Evolutionary conservation across 2,329 filamentous ascomycete genomes (phyloP).

Genomic region (Diaporthe ilicicola): DNA sequence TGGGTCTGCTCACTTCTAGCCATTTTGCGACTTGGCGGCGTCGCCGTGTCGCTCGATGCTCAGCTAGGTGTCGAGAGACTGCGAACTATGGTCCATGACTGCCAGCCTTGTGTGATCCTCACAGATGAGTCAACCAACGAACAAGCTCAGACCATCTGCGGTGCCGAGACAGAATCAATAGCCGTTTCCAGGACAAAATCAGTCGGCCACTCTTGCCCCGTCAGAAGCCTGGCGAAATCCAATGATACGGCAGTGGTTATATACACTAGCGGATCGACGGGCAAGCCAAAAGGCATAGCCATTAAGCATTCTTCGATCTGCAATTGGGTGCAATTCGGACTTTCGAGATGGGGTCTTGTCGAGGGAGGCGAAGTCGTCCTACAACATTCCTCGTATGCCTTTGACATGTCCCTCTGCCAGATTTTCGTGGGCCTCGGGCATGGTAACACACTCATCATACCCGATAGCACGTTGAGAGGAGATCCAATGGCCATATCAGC

Average conservation of each 20-base stretch:
- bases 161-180: neutral
- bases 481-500: slow-evolving; percentile 44
- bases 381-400: slow-evolving; percentile 46
- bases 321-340: slow-evolving; percentile 35
- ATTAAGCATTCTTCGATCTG: slow-evolving; percentile 35
- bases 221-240: neutral
- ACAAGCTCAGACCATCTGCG: neutral
- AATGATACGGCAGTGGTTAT: slow-evolving; percentile 35
- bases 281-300: slow-evolving; percentile 46
- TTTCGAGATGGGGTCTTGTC: slow-evolving; percentile 24
- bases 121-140: neutral
- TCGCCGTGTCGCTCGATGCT: neutral
- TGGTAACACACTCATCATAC: slow-evolving; percentile 45
- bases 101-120: neutral
- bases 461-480: slow-evolving; percentile 38
- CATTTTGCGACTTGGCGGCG: neutral
- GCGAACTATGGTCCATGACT: neutral
- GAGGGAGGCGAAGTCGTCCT: slow-evolving; percentile 39
- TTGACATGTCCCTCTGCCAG: slow-evolving; percentile 45
- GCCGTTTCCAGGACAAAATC: neutral
- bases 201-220: neutral
- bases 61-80: neutral
- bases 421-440: slow-evolving; percentile 42
- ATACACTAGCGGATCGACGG: slow-evolving; percentile 37
- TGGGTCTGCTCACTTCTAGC: neutral